A percentile compares a stretch with the other conserved stretches of the same genome.
Conservation (phyloP, 2,329 filamentous ascomycete species). For the Magnaporthiopsis rhizophila region DNA sequence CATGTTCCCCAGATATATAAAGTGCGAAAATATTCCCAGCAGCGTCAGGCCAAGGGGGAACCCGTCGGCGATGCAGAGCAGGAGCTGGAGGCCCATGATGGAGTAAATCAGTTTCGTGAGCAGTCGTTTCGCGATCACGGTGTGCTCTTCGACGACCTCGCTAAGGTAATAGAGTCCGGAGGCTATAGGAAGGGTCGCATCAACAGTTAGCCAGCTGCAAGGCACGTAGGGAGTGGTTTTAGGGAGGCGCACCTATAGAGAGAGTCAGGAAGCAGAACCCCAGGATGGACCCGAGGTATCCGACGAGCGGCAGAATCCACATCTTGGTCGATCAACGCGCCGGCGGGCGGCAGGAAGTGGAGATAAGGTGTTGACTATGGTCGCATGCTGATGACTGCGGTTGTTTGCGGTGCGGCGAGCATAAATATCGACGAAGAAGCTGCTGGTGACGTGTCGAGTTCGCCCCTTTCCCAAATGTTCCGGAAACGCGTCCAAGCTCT, state of each 20-base stretch:
- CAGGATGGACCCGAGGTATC: constrained; percentile 77
- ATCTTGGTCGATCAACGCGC: constrained; percentile 40
- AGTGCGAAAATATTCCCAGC: constrained; percentile 71
- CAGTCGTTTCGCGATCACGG: constrained; percentile 82
- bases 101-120: constrained; percentile 77
- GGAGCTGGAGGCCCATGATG: constrained; percentile 64
- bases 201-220: constrained; percentile 40
- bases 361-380: neutral
- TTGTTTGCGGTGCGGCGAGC: neutral
- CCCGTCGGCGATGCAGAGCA: constrained; percentile 74
- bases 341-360: constrained; percentile 2
- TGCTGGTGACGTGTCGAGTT: neutral
- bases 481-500: neutral
- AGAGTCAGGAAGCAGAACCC: constrained; percentile 93
- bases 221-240: constrained; percentile 1
- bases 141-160: constrained; percentile 96
- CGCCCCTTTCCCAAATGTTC: neutral
- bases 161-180: constrained; percentile 98
- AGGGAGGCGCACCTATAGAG: constrained; percentile 62
- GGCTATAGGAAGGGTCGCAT: constrained; percentile 92
- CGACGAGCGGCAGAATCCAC: constrained; percentile 93
- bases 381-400: neutral
- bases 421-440: neutral
- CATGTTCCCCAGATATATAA: constrained; percentile 85
- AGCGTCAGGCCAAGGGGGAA: constrained; percentile 70